Evolutionary conservation across 2,329 filamentous ascomycete genomes (phyloP), one percentile per base, ranked within the genome.

Genomic region (Pseudocercospora pini-densiflorae): DNA sequence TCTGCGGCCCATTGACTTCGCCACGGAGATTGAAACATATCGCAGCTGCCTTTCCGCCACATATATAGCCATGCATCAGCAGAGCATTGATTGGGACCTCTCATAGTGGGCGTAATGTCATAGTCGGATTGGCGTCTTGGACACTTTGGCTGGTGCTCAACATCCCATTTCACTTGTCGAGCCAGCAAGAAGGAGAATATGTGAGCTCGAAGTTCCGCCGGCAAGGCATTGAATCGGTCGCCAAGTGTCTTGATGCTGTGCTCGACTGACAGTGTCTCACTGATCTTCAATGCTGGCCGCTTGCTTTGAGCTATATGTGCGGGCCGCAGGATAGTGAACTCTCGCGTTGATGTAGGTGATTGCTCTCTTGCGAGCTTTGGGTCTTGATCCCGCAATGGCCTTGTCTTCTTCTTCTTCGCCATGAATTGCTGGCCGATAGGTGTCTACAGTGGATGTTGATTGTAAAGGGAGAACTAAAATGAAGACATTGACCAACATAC

Each of bases 191-290:
- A 23, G 33, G 62, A 65, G 64, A 71, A 71, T 45, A 70, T 65
- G 27, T 58, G 63, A 36, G 59, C 59, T 33, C 68, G 66, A 19
- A 71, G 64, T 47, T 71, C 68, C 5, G 51, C 23, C 1, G 70
- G 68, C 14, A 71, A 62, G 21, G 66, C 62, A 33, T 71, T 23
- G 61, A 70, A 69, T 27, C 68, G 65, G 21, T 70, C 57, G 23
- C 55, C 66, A 1, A 70, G 63, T 14, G 66, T 36, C 23, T 19
- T 49, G 19, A 1, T 24, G 45, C 36, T 40, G 36, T 40, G 45
- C 19, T 21, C 23, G 45, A 49, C 10, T 24, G 23, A 49, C 1
- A 24, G 2, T 5, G 19, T 49, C 45, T 49, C 23, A 3, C 45
- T 14, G 45, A 12, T 49, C 19, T 3, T 49, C 19, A 49, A 49